Evolutionary conservation across 495 filamentous ascomycete genomes (phyloP), one percentile per base, ranked within the genome.

Genomic region (Trichoderma gamsii): DNA sequence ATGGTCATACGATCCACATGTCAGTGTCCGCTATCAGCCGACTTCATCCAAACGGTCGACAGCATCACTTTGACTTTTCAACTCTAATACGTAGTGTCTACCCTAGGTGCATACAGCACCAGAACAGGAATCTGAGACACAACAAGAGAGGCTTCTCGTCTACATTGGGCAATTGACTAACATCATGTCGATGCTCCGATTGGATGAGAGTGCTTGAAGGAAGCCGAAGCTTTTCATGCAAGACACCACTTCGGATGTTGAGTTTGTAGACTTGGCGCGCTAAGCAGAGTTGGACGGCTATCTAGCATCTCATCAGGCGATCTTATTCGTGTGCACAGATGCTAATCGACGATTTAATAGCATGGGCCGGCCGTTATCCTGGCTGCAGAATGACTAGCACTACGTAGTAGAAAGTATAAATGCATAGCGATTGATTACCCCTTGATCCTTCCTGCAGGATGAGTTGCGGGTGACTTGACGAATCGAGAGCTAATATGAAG

Each of bases 311-410:
- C 2, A 21, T 52, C 16, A 61, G 27, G 56, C 56, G 56, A 61
- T 61, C 56, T 29, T 13, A 9, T 61, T 13, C 27, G 27, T 61
- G 56, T 61, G 56, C 56, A 29, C 56, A 61, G 56, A 27, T 61
- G 56, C 12, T 25, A 61, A 61, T 29, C 25, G 23, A 61, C 27
- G 56, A 61, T 61, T 61, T 16, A 32, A 27, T 61, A 61, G 12
- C 56, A 27, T 29, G 56, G 56, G 56, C 13, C 13, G 16, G 27
- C 23, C 56, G 12, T 29, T 25, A 29, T 32, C 25, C 23, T 3
- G 23, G 23, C 56, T 61, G 27, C 27, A 25, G 27, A 61, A 61
- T 29, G 3, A 29, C 29, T 29, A 29, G 29, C 4, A 29, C 29
- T 29, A 29, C 41, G 41, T 46, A 46, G 43, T 18, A 46, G 43